Evolutionary conservation across 2,329 filamentous ascomycete genomes (phyloP), one percentile per base, ranked within the genome.

Genomic region (Fusarium anthophilum): DNA sequence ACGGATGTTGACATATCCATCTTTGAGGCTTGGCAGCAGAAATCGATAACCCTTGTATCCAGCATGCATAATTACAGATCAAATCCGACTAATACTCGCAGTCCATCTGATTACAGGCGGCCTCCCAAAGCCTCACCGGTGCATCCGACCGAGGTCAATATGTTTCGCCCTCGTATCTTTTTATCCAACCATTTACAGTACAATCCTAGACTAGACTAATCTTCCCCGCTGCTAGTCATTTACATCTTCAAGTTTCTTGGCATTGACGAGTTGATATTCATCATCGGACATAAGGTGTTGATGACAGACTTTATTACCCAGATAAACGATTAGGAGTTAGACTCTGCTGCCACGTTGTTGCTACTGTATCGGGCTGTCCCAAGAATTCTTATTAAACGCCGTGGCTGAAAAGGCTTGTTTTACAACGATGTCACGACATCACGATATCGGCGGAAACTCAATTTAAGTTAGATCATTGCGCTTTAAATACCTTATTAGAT

Each of bases 131-230:
- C 57, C 58, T 63, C 56, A 44, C 58, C 65, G 58, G 50, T 45
- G 48, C 48, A 69, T 69, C 58, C 66, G 65, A 51, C 50, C 50
- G 57, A 69, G 44, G 55, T 47, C 15, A 64, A 57, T 56, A 45
- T 69, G 66, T 69, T 56, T 69, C 64, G 51, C 48, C 30, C 38
- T 69, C 65, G 65, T 55, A 69, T 69, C 48, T 56, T 51, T 69
- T 37, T 20, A 45, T 63, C 57, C 56, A 63, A 44, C 66, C 66
- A 69, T 69, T 39, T 30, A 64, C 35, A 37, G 35, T 37, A 18
- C 35, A 14, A 55, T 18, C 45, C 65, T 51, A 26, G 32, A 11
- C 61, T 38, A 43, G 28, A 51, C 56, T 47, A 22, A 18, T 43
- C 24, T 32, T 17, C 63, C 48, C 66, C 67, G 54, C 66, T 66